Evolutionary conservation across 768 basidiomycete genomes (phyloP).

Genomic region (Terana coerulea): DNA sequence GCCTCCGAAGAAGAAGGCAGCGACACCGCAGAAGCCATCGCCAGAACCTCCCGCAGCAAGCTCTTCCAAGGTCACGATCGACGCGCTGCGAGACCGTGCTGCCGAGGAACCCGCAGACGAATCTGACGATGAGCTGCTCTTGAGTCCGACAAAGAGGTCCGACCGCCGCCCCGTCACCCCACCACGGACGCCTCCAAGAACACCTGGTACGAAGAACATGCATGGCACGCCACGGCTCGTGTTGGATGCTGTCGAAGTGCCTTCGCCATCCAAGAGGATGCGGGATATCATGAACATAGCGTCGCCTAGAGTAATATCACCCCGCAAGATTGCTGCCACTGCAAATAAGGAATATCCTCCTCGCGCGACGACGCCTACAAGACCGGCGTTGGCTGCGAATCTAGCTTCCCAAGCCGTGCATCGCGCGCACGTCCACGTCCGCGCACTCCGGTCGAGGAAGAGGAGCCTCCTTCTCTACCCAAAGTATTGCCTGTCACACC

Average conservation of each 20-base stretch:
- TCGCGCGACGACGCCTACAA: background rate
- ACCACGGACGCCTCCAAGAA: slow-evolving; percentile 3
- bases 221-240: slow-evolving; percentile 16
- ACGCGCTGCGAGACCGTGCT: background rate
- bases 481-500: slow-evolving; percentile 3
- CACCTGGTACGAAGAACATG: background rate
- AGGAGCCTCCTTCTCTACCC: background rate
- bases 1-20: background rate
- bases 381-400: background rate
- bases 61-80: slow-evolving; percentile 11
- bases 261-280: slow-evolving; percentile 17
- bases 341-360: background rate
- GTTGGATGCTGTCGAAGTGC: slow-evolving; percentile 24
- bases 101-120: background rate
- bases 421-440: background rate
- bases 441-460: too few species aligned
- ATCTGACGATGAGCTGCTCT: slow-evolving; percentile 15
- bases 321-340: background rate
- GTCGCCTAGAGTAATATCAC: background rate
- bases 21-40: background rate
- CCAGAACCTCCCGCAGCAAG: background rate
- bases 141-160: slow-evolving; percentile 1
- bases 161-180: slow-evolving; percentile 4
- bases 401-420: background rate
- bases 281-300: slow-evolving; percentile 7